phyloP scores from a whole-genome alignment of 164 flowering plant genomes.

The Malania oleifera region DNA sequence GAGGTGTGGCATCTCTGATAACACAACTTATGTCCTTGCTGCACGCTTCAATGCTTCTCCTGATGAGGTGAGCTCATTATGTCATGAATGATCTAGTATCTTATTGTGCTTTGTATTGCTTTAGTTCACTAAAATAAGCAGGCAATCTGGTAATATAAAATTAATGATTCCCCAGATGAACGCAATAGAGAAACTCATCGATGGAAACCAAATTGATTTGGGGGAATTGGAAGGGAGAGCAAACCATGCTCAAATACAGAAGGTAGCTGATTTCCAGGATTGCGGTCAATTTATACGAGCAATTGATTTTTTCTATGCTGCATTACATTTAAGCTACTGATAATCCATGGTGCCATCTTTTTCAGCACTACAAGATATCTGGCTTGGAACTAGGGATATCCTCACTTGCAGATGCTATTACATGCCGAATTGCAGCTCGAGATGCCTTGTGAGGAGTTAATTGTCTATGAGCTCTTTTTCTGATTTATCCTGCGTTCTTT shows the following conservation, averaged over 20 bases:
- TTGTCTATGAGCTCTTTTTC: no score
- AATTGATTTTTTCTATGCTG: neutral
- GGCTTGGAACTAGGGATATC: constrained; percentile 62
- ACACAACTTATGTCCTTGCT: constrained; percentile 57
- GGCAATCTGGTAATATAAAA: neutral
- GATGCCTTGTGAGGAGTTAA: constrained; percentile 66
- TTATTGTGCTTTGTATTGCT: neutral
- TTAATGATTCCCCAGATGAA: constrained; percentile 39
- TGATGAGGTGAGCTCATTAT: constrained; percentile 58
- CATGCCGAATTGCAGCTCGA: constrained; percentile 82
- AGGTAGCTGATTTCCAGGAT: constrained; percentile 36
- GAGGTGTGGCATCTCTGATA: constrained; percentile 87
- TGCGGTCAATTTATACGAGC: neutral
- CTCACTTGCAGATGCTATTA: constrained; percentile 74
- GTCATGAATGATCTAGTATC: neutral
- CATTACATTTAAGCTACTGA: neutral
- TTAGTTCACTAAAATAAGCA: neutral
- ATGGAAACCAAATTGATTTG: constrained; percentile 71
- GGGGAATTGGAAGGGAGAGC: constrained; percentile 69
- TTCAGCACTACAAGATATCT: constrained; percentile 86
- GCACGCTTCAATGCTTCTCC: constrained; percentile 75
- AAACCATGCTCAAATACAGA: constrained; percentile 67
- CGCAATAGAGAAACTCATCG: constrained; percentile 50
- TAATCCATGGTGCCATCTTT: constrained; percentile 6
- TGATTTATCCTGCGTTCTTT: no score